Conservation (phyloP, 2,329 filamentous ascomycete genomes). For the Cordyceps fumosorosea region DNA sequence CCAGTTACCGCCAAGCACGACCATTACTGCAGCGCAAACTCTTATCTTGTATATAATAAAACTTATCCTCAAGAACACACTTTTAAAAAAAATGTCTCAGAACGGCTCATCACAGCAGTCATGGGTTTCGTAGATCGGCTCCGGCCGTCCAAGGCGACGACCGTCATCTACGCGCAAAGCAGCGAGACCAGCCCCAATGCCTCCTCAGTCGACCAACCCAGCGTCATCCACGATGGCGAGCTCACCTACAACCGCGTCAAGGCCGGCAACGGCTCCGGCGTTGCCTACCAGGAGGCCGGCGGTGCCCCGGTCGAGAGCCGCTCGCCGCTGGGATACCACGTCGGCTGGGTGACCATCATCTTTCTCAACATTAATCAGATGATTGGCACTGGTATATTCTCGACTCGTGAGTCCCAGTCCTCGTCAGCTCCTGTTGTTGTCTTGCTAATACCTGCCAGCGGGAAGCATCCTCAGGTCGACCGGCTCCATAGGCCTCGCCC, state of each 20-base stretch:
- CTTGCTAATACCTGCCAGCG: constrained; percentile 31
- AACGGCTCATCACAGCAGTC: background rate
- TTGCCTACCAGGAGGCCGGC: constrained; percentile 52
- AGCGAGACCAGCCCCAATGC: background rate
- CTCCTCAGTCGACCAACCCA: background rate
- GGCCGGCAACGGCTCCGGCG: constrained; percentile 42
- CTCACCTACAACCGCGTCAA: constrained; percentile 35
- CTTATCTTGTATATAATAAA: background rate
- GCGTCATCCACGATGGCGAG: constrained; percentile 30
- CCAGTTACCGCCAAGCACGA: background rate
- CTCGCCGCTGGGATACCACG: constrained; percentile 54
- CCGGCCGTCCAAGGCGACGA: background rate
- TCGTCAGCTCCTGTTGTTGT: background rate
- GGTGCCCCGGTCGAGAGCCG: constrained; percentile 54
- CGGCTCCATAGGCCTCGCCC: constrained; percentile 54
- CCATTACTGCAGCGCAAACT: background rate
- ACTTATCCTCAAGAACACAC: background rate
- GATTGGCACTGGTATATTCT: constrained; percentile 59
- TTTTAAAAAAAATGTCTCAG: background rate
- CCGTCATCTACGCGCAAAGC: background rate
- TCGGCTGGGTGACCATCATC: constrained; percentile 48
- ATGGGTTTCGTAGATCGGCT: constrained; percentile 5
- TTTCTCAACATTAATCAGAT: constrained; percentile 57
- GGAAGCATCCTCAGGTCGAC: constrained; percentile 51
- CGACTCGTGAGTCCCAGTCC: constrained; percentile 47